These are phyloP conservation scores for Huntiella decipiens DNA, from an alignment of 2,329 filamentous ascomycete species.

Conservation along the genomic window DNA sequence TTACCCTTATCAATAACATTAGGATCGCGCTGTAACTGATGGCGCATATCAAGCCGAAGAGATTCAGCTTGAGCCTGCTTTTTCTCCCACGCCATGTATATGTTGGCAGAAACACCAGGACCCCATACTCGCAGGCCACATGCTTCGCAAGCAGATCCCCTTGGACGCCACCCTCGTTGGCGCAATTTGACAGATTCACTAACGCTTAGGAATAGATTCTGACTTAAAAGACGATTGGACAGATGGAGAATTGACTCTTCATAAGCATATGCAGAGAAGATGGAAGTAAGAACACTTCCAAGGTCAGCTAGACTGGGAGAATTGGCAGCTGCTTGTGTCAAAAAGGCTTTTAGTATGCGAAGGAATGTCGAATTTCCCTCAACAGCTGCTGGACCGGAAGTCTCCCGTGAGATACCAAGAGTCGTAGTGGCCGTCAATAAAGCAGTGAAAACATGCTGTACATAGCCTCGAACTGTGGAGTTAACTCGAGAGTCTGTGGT, in stretches of 20 bases:
- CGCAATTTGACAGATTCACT: conserved; percentile 53
- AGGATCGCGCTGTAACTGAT: conserved; percentile 16
- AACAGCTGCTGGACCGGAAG: conserved; percentile 12
- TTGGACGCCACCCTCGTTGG: conserved; percentile 74
- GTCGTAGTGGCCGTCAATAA: conserved; percentile 50
- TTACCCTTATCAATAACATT: conserved; percentile 35
- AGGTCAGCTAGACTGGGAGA: conserved; percentile 79
- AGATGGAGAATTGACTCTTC: conserved; percentile 76
- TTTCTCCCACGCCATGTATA: conserved; percentile 70
- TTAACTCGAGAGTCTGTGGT: conserved; percentile 44
- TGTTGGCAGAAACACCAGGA: conserved; percentile 54
- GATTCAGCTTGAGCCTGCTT: conserved; percentile 29
- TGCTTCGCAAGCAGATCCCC: conserved; percentile 70
- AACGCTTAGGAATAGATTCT: conserved; percentile 74
- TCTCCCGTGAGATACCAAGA: conserved; percentile 12
- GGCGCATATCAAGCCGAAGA: conserved; percentile 26
- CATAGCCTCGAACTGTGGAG: conserved; percentile 51
- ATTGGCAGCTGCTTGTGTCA: conserved; percentile 59
- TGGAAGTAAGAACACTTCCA: conserved; percentile 64
- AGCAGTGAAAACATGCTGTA: conserved; percentile 81
- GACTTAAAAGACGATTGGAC: conserved; percentile 70
- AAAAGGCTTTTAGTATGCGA: conserved; percentile 71
- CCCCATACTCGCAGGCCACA: conserved; percentile 78
- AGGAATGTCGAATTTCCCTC: conserved; percentile 60
- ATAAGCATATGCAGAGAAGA: conserved; percentile 90